Evolutionary conservation across 768 basidiomycete genomes (phyloP), one percentile per base, ranked within the genome.

Genomic region (Lentinula sp.): DNA sequence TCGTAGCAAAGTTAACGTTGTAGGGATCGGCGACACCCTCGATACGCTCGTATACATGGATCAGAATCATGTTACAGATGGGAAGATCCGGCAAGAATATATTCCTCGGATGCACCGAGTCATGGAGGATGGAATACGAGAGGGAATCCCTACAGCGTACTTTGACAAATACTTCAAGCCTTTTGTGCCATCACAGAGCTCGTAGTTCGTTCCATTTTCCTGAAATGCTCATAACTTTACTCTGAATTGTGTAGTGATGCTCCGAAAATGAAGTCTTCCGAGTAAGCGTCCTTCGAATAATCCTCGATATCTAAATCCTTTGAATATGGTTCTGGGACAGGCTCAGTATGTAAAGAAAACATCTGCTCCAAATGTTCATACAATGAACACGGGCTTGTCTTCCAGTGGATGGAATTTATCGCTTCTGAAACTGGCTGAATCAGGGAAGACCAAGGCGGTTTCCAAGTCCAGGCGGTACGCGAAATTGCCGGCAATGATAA

Each of bases 51-150:
- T 80, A 32, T 83, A 81, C 56, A 68, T 81, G 21, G 78, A 81
- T 52, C 63, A 70, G 10, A 57, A 71, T 43, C 68, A 75, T 51
- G 63, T 70, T 57, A 62, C 57, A 15, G 70, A 71, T 32, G 73
- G 76, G 11, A 57, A 63, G 5, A 74, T 77, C 5, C 69, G 70
- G 63, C 66, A 67, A 48, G 80, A 81, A 65, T 83, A 82, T 63
- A 75, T 81, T 35, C 64, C 65, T 60, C 71, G 79, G 11, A 79
- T 83, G 70, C 80, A 81, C 61, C 71, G 67, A 67, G 79, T 71
- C 4, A 78, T 81, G 31, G 69, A 64, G 23, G 79, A 83, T 66
- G 79, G 73, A 0, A 49, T 76, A 60, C 63, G 67, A 53, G 68
- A 72, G 39, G 78, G 78, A 1, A 68, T 81, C 28, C 74, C 80